Evolutionary conservation across 192 early-diverging fungal genomes (phyloP), one percentile per base, ranked within the genome.

Genomic region (Coemansia sp.): DNA sequence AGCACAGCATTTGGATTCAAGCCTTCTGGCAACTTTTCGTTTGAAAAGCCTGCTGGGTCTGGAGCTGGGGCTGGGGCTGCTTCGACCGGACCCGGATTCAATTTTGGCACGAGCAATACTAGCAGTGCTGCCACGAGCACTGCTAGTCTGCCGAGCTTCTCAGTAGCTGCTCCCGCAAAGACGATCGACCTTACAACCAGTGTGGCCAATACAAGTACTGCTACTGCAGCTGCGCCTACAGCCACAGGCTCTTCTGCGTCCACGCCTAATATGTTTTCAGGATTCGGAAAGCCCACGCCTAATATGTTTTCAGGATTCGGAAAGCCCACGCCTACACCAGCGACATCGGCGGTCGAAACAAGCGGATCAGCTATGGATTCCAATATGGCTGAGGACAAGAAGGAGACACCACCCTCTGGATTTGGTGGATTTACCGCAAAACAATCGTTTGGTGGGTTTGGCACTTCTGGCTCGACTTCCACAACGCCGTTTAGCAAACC

Each of bases 141-240:
- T 7, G 34, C 55, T 8, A 34, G 30, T n/a, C 12, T 57, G 6
- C 15, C 30, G 20, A 57, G 55, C 29, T 57, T 57, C 16, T 39
- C 68, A 20, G 62, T 59, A 34, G 42, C 64, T 2, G 55, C 60
- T 7, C 77, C 77, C 0, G 43, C 34, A 26, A 79, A 74, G 65
- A 64, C 65, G 1, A 40, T 79, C 10, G 77, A 79, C 33, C 49
- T 70, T 43, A 75, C 72, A 12, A 64, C 37, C 21, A 43, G 58
- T 40, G 35, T 42, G 15, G 18, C 66, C 4, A 45, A 59, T 23
- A 21, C 57, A 13, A 37, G 59, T 0, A 21, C 67, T n/a, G 49
- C 61, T 42, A 48, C 18, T 30, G n/a, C 73, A 2, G 39, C 49
- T 20, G 43, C 64, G 23, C 37, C 67, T 2, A 7, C 48, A 12